These are phyloP conservation scores for Pachyrhizus erosus DNA, from an alignment of 306 rosid genomes.

Conservation along the genomic window DNA sequence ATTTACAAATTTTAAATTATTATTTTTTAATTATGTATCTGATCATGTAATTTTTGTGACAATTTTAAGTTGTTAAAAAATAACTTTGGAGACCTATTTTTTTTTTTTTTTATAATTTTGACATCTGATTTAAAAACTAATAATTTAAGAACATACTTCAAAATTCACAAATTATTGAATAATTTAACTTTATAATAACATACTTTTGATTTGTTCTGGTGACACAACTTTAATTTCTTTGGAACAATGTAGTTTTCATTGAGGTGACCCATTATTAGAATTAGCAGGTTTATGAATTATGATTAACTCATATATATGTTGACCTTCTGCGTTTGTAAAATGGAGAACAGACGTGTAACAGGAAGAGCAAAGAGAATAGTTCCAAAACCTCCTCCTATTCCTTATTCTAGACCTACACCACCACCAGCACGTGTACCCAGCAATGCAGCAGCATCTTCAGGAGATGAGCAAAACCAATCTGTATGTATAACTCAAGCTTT, in stretches of 20 bases:
- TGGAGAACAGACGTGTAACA: conserved; percentile 57
- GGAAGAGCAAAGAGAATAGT: conserved; percentile 67
- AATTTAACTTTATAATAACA: too few species aligned
- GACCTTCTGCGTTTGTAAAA: background rate
- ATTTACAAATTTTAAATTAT: too few species aligned
- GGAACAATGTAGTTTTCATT: background rate
- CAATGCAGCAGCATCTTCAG: conserved; percentile 35
- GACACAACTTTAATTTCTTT: too few species aligned
- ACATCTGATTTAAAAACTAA: too few species aligned
- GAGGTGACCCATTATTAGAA: background rate
- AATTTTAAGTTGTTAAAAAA: too few species aligned
- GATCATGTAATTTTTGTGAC: too few species aligned
- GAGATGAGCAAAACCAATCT: conserved; percentile 60
- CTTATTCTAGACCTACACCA: conserved; percentile 51
- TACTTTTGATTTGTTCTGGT: too few species aligned
- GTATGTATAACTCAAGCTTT: conserved; percentile 41
- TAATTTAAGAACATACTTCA: too few species aligned
- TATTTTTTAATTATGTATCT: too few species aligned
- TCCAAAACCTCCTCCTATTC: conserved; percentile 78
- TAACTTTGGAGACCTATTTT: too few species aligned
- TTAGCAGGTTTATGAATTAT: background rate
- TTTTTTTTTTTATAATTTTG: too few species aligned
- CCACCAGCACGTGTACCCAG: conserved; percentile 42
- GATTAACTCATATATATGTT: background rate
- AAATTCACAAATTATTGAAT: too few species aligned